A percentile compares a stretch with the other conserved stretches of the same genome.
These are phyloP conservation scores for Eutypella sp. DNA, from an alignment of 2,329 filamentous ascomycete species.

Conservation along the genomic window DNA sequence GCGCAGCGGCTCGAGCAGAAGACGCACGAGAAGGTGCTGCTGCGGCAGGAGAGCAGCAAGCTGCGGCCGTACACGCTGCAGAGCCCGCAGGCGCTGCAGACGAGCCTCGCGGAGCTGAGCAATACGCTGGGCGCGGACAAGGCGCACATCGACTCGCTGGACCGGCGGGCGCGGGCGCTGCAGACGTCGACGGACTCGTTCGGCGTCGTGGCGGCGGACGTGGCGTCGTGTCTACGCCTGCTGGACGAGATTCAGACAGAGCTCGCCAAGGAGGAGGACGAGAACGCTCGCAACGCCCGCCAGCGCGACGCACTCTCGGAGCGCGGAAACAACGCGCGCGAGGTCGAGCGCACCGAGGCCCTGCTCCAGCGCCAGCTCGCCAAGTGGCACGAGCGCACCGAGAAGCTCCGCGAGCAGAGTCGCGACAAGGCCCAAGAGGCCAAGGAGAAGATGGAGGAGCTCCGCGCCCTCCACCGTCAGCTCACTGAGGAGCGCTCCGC, in stretches of 20 bases:
- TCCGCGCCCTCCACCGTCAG: constrained; percentile 72
- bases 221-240: constrained; percentile 81
- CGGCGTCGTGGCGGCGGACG: constrained; percentile 74
- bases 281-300: constrained; percentile 70
- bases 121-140: constrained; percentile 75
- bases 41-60: constrained; percentile 82
- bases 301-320: constrained; percentile 86
- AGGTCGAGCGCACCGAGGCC: constrained; percentile 84
- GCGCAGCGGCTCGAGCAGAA: constrained; percentile 68
- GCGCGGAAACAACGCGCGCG: constrained; percentile 80
- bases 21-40: constrained; percentile 62
- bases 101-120: constrained; percentile 74
- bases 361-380: constrained; percentile 77
- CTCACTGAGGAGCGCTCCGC: constrained; percentile 80
- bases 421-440: constrained; percentile 76
- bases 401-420: constrained; percentile 75
- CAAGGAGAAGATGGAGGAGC: constrained; percentile 84
- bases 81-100: constrained; percentile 77
- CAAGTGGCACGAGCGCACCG: constrained; percentile 83
- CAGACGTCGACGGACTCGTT: constrained; percentile 93
- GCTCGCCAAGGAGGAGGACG: constrained; percentile 85
- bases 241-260: constrained; percentile 84
- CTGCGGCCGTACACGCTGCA: constrained; percentile 88
- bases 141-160: constrained; percentile 78
- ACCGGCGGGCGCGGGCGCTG: constrained; percentile 79